Percentiles rank a stretch among this genome's conserved stretches.
These are phyloP conservation scores for Cubamyces lactineus DNA, from an alignment of 768 basidiomycete genomes.

Conservation along the genomic window DNA sequence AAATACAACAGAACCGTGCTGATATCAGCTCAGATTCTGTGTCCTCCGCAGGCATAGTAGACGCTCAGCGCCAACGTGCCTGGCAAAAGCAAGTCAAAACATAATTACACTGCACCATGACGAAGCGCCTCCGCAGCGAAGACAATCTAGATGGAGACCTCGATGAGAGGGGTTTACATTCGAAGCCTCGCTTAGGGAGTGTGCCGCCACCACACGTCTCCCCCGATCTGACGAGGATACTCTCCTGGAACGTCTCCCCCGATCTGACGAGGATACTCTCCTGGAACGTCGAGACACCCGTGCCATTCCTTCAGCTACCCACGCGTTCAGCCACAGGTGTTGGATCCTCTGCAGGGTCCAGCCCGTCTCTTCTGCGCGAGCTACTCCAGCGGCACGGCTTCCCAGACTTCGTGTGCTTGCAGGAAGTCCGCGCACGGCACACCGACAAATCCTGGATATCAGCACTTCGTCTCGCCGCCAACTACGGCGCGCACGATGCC, in stretches of 20 bases:
- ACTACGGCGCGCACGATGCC: slow-evolving; percentile 18
- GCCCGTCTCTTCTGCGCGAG: slow-evolving; percentile 26
- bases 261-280: slow-evolving; percentile 23
- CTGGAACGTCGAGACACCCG: slow-evolving; percentile 33
- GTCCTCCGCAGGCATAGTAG: too few relatives aligned
- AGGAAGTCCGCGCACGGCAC: slow-evolving; percentile 31
- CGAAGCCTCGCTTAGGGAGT: not conserved
- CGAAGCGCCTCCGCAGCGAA: slow-evolving; percentile 16
- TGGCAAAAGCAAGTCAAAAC: not conserved
- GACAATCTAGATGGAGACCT: not conserved
- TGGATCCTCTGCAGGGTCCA: slow-evolving; percentile 14
- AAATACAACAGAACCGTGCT: too few relatives aligned
- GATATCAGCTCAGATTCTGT: too few relatives aligned
- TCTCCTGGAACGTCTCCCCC: slow-evolving; percentile 24
- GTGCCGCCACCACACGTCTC: not conserved
- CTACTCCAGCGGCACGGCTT: slow-evolving; percentile 25
- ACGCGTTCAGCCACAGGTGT: slow-evolving; percentile 16
- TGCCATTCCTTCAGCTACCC: slow-evolving; percentile 29
- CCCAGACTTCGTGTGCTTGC: slow-evolving; percentile 32
- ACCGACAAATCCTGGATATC: slow-evolving; percentile 30
- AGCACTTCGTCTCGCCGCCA: slow-evolving; percentile 24
- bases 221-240: slow-evolving; percentile 14
- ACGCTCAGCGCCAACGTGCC: not conserved
- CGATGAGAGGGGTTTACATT: not conserved
- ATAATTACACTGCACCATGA: not conserved